phyloP scores from a whole-genome alignment of 2,329 filamentous ascomycete genomes.

The Arthrocladium fulminans region DNA sequence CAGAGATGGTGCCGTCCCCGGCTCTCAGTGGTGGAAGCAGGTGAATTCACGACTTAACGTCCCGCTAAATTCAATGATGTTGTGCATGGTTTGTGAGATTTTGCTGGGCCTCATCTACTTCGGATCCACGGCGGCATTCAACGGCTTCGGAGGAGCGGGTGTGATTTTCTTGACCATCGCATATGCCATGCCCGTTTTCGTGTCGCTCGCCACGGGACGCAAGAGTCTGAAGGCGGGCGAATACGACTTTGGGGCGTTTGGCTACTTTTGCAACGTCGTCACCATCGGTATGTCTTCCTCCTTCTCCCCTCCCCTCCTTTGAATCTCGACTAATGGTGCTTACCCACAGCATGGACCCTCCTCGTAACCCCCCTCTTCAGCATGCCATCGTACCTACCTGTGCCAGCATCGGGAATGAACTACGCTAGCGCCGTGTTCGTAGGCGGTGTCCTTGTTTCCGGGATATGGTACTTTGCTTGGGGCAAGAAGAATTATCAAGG shows the following conservation, averaged over 20 bases:
- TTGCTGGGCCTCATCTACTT: conserved; percentile 43
- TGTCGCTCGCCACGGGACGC: conserved; percentile 41
- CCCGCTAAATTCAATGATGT: conserved; percentile 43
- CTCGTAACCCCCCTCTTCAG: conserved; percentile 47
- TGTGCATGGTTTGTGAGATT: conserved; percentile 40
- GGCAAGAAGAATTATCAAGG: conserved; percentile 17
- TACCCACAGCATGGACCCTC: conserved; percentile 17
- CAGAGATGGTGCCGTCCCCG: conserved; percentile 64
- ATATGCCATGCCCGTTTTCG: conserved; percentile 48
- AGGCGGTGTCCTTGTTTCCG: conserved; percentile 37
- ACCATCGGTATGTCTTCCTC: conserved; percentile 48
- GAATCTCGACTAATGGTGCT: conserved; percentile 28
- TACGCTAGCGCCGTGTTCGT: conserved; percentile 52
- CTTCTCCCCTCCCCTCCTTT: conserved; percentile 57
- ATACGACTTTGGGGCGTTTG: conserved; percentile 55
- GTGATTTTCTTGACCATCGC: conserved; percentile 49
- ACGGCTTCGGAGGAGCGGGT: conserved; percentile 44
- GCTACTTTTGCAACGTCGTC: conserved; percentile 54
- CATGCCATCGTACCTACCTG: conserved; percentile 45
- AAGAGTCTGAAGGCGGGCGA: conserved; percentile 32
- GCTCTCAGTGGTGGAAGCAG: conserved; percentile 55
- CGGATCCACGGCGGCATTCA: conserved; percentile 41
- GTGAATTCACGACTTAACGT: conserved; percentile 60
- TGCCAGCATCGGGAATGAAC: conserved; percentile 46
- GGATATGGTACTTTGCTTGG: conserved; percentile 18